Conservation (phyloP, 164 flowering plant genomes). For the Kingdonia uniflora region DNA sequence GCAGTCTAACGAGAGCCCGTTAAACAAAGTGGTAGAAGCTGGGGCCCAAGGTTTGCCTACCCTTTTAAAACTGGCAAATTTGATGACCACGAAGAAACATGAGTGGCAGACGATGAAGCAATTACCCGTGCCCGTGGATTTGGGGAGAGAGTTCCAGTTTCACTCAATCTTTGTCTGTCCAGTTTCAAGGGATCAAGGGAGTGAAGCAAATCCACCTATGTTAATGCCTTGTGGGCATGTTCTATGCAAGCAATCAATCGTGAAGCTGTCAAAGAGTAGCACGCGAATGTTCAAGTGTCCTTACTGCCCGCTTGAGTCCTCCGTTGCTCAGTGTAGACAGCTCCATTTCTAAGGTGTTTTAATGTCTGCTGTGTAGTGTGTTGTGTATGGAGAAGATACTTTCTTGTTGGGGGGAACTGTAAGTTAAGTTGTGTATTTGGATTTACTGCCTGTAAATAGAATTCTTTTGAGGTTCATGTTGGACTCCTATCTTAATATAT, state of each 20-base stretch:
- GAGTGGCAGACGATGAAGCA: slow-evolving; percentile 80
- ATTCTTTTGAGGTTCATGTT: too few species aligned
- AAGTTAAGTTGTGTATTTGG: background rate
- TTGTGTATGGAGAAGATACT: too few species aligned
- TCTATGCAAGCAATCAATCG: slow-evolving; percentile 70
- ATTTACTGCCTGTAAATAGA: too few species aligned
- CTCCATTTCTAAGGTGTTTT: slow-evolving; percentile 36
- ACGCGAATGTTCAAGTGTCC: slow-evolving; percentile 79
- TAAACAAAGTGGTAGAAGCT: slow-evolving; percentile 56
- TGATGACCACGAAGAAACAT: slow-evolving; percentile 61
- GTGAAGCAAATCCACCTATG: slow-evolving; percentile 85
- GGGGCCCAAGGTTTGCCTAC: slow-evolving; percentile 66
- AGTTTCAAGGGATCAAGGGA: slow-evolving; percentile 65
- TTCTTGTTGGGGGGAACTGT: too few species aligned
- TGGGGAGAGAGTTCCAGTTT: slow-evolving; percentile 65
- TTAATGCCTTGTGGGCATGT: slow-evolving; percentile 86
- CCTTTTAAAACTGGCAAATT: slow-evolving; percentile 59
- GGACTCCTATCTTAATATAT: too few species aligned
- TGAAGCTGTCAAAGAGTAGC: slow-evolving; percentile 60
- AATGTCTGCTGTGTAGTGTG: background rate
- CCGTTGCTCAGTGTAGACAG: slow-evolving; percentile 45
- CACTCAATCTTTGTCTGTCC: slow-evolving; percentile 86
- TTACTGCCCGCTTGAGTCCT: slow-evolving; percentile 56
- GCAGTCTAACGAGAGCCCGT: slow-evolving; percentile 57
- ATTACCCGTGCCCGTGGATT: slow-evolving; percentile 67